These are phyloP conservation scores for Coemansia sp. DNA, from an alignment of 192 early-diverging fungal species.

Conservation along the genomic window DNA sequence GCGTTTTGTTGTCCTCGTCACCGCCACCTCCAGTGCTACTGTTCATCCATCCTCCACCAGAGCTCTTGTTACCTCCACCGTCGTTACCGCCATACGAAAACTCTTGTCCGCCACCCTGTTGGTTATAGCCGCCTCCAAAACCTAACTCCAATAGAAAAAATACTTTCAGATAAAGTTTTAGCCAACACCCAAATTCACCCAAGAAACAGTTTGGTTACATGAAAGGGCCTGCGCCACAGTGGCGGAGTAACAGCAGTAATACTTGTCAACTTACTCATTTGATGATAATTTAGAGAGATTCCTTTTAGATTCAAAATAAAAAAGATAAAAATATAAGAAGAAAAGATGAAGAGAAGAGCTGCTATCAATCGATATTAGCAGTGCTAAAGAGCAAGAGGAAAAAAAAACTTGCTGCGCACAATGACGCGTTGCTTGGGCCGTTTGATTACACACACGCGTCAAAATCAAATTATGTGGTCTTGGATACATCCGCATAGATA, in stretches of 20 bases:
- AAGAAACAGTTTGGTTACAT: neutral
- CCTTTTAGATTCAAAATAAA: neutral
- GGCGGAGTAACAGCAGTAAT: neutral
- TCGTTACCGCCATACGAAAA: slow-evolving; percentile 21
- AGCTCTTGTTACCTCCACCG: slow-evolving; percentile 18
- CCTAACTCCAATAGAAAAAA: slow-evolving; percentile 4
- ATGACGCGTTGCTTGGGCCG: neutral
- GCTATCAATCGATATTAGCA: neutral
- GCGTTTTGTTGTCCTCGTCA: slow-evolving; percentile 43
- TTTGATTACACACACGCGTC: neutral
- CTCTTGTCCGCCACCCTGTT: slow-evolving; percentile 31
- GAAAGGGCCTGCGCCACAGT: neutral
- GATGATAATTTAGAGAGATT: neutral
- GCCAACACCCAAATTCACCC: neutral
- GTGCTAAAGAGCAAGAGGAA: neutral
- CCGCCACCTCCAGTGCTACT: slow-evolving; percentile 23
- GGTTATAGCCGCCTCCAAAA: slow-evolving; percentile 28
- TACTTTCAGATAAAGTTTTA: neutral
- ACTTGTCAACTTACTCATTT: slow-evolving; percentile 19
- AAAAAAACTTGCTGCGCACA: slow-evolving; percentile 10
- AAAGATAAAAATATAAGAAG: neutral
- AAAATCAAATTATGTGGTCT: neutral
- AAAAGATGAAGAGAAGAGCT: neutral
- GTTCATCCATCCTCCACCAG: slow-evolving; percentile 41
- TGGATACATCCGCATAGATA: slow-evolving; percentile 77